Base-by-base conservation (phyloP, 768 basidiomycete genomes). In the Rhodosporidiobolus sp. region DNA sequence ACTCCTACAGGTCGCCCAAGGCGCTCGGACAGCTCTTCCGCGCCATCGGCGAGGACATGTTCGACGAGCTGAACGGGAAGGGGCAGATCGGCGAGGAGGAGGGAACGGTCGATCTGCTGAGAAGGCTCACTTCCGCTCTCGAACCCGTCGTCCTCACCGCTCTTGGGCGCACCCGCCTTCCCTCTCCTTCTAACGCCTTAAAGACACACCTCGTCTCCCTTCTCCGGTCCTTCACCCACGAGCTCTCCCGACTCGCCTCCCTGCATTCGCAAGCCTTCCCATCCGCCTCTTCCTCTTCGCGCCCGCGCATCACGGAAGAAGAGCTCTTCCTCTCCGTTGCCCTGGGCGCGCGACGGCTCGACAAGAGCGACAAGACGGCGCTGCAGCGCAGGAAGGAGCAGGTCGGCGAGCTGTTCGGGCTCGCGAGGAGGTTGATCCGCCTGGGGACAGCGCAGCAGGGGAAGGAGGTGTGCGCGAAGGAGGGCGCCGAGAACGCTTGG, bases 11-110 rank as follows among this genome's bases (percentile, higher is more conserved):
- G 59, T 92, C 90, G 4, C 82, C 80, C 30, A 85, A 87, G 8
- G 90, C 89, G 0, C 84, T 92, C 19, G 91, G 91, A 7, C 81
- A 85, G 56, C 83, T 92, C 60, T 92, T 85, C 79, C 89, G 91
- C 14, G 84, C 82, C 16, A 87, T 91, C 73, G 46, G 54, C n/a
- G 28, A 49, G 24, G 32, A 58, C 2, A 12, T 28, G 14, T 14
- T 62, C n/a, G 32, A 20, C 22, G 11, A 43, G 38, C 34, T 2
- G 35, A 59, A 4, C 8, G 30, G 6, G 7, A n/a, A 26, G 17
- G 19, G 22, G 8, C 3, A 26, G 3, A 30, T 26, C 54, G 34
- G 22, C 32, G 43, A 64, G 8, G n/a, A 10, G 17, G 28, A 35
- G n/a, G 30, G 4, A 9, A 22, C 11, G 3, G 22, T 63, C n/a